A percentile compares a stretch with the other conserved stretches of the same genome.
phyloP scores from a whole-genome alignment of 2,329 filamentous ascomycete species.

The Fusarium clavum region DNA sequence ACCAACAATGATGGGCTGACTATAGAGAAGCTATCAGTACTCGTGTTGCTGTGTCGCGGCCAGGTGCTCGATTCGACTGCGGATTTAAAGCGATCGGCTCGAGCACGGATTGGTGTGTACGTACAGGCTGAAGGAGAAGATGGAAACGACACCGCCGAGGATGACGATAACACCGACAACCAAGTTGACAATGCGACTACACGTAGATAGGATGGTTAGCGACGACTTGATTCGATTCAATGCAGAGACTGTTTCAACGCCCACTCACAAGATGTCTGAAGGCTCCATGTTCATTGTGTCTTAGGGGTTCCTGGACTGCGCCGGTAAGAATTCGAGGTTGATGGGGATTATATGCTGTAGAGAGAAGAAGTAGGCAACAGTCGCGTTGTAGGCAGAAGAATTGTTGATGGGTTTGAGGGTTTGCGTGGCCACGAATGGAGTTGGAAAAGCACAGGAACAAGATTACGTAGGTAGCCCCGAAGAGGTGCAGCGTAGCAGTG shows the following conservation, averaged over 20 bases:
- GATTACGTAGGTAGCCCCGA: conserved; percentile 38
- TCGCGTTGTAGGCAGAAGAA: conserved; percentile 34
- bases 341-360: conserved; percentile 18
- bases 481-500: background rate
- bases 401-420: conserved; percentile 34
- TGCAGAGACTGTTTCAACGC: background rate
- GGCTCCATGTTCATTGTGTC: conserved; percentile 77
- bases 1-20: conserved; percentile 75
- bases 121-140: conserved; percentile 72
- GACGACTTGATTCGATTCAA: conserved; percentile 31
- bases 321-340: conserved; percentile 20
- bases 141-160: conserved; percentile 81
- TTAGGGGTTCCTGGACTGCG: conserved; percentile 8
- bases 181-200: conserved; percentile 94
- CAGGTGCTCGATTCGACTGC: background rate
- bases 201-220: conserved; percentile 51
- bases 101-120: conserved; percentile 47
- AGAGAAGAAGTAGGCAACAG: conserved; percentile 40
- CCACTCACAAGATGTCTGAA: conserved; percentile 86
- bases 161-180: conserved; percentile 88
- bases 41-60: background rate
- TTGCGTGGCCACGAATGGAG: conserved; percentile 32
- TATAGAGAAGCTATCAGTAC: conserved; percentile 36
- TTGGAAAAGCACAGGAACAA: conserved; percentile 37
- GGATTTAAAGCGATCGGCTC: conserved; percentile 1